Evolutionary conservation across 441 rosid species (phyloP).

Genomic region (Geranium incanum): DNA sequence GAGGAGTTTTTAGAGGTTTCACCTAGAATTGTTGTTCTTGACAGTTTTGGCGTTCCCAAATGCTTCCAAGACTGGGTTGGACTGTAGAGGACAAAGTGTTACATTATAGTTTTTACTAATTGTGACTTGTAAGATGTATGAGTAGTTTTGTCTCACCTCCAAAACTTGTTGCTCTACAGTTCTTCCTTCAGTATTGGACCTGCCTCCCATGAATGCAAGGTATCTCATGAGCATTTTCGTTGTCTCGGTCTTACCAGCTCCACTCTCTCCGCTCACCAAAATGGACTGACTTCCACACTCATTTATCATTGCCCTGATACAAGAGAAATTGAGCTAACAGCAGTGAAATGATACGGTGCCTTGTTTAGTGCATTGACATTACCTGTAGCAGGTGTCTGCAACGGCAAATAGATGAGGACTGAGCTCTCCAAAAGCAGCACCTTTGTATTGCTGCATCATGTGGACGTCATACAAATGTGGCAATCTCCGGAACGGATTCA

Average conservation of each 20-base stretch:
- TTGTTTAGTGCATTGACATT: not conserved
- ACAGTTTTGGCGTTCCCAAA: conserved; percentile 99
- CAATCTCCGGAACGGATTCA: conserved; percentile 95
- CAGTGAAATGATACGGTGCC: conserved; percentile 4
- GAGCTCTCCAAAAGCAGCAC: conserved; percentile 94
- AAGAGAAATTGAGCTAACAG: conserved; percentile 19
- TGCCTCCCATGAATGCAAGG: conserved; percentile 95
- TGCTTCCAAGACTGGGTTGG: conserved; percentile 99
- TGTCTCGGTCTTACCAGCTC: conserved; percentile 99
- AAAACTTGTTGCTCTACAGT: conserved; percentile 99
- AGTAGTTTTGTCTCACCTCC: conserved; percentile 50
- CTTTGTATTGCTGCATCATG: conserved; percentile 99
- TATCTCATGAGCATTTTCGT: conserved; percentile 99
- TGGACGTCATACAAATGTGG: conserved; percentile 96
- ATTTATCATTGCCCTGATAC: conserved; percentile 88
- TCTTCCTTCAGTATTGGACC: conserved; percentile 93
- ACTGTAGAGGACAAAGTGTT: conserved; percentile 36
- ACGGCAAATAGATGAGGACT: conserved; percentile 99
- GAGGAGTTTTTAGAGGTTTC: conserved; percentile 7
- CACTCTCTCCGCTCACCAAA: conserved; percentile 99
- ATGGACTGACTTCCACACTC: conserved; percentile 98
- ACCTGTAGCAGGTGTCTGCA: conserved; percentile 96
- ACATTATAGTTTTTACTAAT: not conserved
- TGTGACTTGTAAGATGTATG: not conserved
- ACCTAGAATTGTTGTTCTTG: conserved; percentile 98